These are phyloP conservation scores for Lonicera japonica DNA, from an alignment of 129 eudicot species.

Conservation along the genomic window DNA sequence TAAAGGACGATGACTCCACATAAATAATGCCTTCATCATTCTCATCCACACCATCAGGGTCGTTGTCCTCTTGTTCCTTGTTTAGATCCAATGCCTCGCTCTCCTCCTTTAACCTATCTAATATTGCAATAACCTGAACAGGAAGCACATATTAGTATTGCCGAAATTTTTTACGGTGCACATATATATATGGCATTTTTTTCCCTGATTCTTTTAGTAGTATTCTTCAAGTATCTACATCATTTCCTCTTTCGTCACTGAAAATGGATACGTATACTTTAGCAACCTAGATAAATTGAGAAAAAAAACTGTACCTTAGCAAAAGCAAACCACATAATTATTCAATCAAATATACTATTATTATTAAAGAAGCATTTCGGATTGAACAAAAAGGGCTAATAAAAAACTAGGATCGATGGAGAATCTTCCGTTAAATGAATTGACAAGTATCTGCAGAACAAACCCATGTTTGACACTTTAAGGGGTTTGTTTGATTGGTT, in stretches of 20 bases:
- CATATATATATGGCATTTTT: neutral
- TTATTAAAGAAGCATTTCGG: neutral
- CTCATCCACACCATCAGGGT: too few relatives aligned
- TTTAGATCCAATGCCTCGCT: constrained; percentile 33
- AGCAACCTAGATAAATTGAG: constrained; percentile 54
- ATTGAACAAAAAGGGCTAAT: too few relatives aligned
- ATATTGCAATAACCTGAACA: constrained; percentile 85
- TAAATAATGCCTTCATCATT: constrained; percentile 83
- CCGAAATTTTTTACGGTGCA: neutral
- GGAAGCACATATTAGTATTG: constrained; percentile 5
- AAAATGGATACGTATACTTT: constrained; percentile 91
- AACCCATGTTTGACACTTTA: too few relatives aligned
- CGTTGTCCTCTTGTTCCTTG: constrained; percentile 51
- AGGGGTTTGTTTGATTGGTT: too few relatives aligned
- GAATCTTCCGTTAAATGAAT: too few relatives aligned
- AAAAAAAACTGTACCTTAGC: neutral
- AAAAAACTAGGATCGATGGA: too few relatives aligned
- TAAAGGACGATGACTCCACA: constrained; percentile 38
- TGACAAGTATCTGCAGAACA: too few relatives aligned
- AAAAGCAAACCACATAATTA: neutral
- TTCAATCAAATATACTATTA: neutral
- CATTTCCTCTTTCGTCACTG: constrained; percentile 95
- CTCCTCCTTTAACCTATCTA: constrained; percentile 78
- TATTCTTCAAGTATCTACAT: constrained; percentile 60
- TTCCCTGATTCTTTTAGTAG: too few relatives aligned